Percentiles rank a stretch among this genome's conserved stretches.
Conservation (phyloP, 345 rosid genomes). For the Gossypium thurberi region DNA sequence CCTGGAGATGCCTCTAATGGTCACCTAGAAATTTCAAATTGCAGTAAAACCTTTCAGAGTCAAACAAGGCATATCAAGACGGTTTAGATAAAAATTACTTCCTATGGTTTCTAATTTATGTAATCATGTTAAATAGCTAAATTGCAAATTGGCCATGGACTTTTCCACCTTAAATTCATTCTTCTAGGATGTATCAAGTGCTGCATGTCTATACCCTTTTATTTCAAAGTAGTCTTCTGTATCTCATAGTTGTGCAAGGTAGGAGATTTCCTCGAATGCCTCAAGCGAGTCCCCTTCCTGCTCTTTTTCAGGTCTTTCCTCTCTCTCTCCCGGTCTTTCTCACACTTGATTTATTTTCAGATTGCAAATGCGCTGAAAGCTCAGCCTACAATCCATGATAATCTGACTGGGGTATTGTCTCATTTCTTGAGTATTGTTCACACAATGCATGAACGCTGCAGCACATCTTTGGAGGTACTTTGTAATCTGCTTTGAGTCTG, state of each 20-base stretch:
- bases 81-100: neutral
- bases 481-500: neutral
- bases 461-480: constrained; percentile 72
- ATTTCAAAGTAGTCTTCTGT: neutral
- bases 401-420: constrained; percentile 45
- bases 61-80: neutral
- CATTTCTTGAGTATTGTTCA: constrained; percentile 71
- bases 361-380: constrained; percentile 71
- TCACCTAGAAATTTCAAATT: neutral
- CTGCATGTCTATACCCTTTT: neutral
- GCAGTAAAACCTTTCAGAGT: neutral
- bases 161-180: neutral
- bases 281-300: neutral
- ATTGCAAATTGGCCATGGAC: neutral
- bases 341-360: constrained; percentile 29
- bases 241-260: neutral
- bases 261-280: neutral
- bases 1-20: neutral
- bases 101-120: neutral
- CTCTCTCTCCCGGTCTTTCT: neutral
- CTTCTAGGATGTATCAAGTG: neutral
- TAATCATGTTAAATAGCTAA: neutral
- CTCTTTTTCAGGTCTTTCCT: neutral
- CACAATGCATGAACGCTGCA: constrained; percentile 82
- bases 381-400: constrained; percentile 51